These are phyloP conservation scores for Saturnispora diversa DNA, from an alignment of 805 yeast species.

Conservation along the genomic window DNA sequence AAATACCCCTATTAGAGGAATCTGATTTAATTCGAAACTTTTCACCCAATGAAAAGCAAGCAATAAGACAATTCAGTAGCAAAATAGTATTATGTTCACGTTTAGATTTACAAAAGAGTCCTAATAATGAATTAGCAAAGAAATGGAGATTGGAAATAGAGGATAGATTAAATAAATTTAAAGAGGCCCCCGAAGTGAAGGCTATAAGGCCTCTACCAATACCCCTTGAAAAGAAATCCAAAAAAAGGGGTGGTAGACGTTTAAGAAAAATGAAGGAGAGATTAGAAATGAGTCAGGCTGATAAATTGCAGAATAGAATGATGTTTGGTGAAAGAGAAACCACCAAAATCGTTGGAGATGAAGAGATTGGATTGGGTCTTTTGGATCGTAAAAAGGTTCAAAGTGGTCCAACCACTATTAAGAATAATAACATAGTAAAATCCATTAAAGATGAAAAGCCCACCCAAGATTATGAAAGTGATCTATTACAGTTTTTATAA, in stretches of 20 bases:
- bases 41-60: slow-evolving; percentile 43
- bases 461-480: slow-evolving; percentile 2
- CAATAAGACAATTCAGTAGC: slow-evolving; percentile 70
- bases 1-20: slow-evolving; percentile 43
- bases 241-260: slow-evolving; percentile 80
- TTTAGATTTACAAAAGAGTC: slow-evolving; percentile 48
- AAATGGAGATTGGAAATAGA: slow-evolving; percentile 54
- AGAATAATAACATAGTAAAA: slow-evolving; percentile 4
- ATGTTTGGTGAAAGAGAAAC: slow-evolving; percentile 73
- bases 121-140: slow-evolving; percentile 38
- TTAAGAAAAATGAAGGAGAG: slow-evolving; percentile 75
- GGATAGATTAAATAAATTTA: slow-evolving; percentile 58
- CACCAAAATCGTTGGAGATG: slow-evolving; percentile 57
- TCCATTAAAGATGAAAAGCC: slow-evolving; percentile 13
- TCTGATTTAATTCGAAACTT: slow-evolving; percentile 51
- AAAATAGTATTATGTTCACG: slow-evolving; percentile 79
- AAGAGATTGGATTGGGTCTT: slow-evolving; percentile 81
- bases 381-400: slow-evolving; percentile 29
- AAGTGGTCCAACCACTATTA: slow-evolving; percentile 16
- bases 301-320: slow-evolving; percentile 78
- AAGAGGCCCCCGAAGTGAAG: slow-evolving; percentile 65
- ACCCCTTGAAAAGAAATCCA: slow-evolving; percentile 69
- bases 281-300: slow-evolving; percentile 69
- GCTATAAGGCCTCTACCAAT: slow-evolving; percentile 64
- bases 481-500: slow-evolving; percentile 4